These are phyloP conservation scores for Phaeoacremonium minimum DNA, from an alignment of 2,329 filamentous ascomycete genomes.

Conservation along the genomic window DNA sequence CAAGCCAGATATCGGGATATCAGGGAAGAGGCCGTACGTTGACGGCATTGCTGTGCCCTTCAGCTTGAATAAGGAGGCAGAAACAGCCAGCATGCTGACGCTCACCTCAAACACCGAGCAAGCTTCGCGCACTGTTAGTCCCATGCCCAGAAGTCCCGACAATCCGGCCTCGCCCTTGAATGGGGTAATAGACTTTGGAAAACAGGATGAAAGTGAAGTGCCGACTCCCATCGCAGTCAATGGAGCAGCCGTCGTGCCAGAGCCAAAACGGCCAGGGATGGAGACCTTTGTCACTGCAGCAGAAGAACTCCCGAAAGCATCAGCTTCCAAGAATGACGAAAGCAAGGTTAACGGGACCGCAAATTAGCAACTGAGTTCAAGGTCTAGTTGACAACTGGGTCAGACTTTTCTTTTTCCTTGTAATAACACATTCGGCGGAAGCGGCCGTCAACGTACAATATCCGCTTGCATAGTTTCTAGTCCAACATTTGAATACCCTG, in stretches of 20 bases:
- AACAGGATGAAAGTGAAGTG: constrained; percentile 6
- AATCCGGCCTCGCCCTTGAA: constrained; percentile 16
- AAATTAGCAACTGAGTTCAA: too few relatives aligned
- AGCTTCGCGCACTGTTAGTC: constrained; percentile 18
- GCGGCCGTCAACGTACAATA: too few relatives aligned
- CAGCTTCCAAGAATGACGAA: constrained; percentile 9
- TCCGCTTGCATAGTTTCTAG: too few relatives aligned
- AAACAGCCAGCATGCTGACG: constrained; percentile 68
- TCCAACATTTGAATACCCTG: too few relatives aligned
- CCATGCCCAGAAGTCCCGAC: constrained; percentile 24
- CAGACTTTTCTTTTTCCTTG: too few relatives aligned
- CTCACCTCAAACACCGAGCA: constrained; percentile 40
- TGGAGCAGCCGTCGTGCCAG: constrained; percentile 5
- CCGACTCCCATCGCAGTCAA: constrained; percentile 1
- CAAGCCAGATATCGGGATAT: constrained; percentile 42
- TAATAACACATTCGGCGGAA: too few relatives aligned
- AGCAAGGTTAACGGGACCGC: too few relatives aligned
- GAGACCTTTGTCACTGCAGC: constrained; percentile 54
- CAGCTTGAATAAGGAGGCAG: constrained; percentile 58
- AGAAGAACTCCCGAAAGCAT: constrained; percentile 31
- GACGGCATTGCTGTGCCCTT: constrained; percentile 72
- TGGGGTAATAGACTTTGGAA: neutral
- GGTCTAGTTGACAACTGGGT: too few relatives aligned
- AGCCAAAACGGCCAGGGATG: constrained; percentile 31
- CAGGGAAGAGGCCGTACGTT: constrained; percentile 61